Evolutionary conservation across 2,329 filamentous ascomycete species (phyloP).

Genomic region (Tolypocladium paradoxum): DNA sequence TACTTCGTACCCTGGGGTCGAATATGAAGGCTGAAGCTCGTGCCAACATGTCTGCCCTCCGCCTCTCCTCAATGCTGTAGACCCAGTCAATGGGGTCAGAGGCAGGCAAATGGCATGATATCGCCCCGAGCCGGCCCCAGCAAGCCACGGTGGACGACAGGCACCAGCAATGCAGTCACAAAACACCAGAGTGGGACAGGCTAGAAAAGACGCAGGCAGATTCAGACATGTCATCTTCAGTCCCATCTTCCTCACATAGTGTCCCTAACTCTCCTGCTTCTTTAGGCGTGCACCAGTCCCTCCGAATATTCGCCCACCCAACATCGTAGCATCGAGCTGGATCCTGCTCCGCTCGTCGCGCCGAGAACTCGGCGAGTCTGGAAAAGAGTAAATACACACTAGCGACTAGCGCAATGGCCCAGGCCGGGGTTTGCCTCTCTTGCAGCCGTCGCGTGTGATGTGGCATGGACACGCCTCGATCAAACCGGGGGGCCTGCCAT

Average conservation of each 20-base stretch:
- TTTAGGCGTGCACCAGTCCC: background rate
- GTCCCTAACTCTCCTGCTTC: background rate
- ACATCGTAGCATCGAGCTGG: background rate
- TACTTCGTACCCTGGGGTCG: no score
- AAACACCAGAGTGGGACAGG: background rate
- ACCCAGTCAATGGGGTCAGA: background rate
- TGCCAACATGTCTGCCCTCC: background rate
- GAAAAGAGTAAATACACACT: background rate
- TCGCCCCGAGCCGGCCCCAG: background rate
- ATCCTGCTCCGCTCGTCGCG: background rate
- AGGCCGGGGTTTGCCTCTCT: background rate
- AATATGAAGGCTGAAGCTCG: no score
- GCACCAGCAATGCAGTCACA: background rate
- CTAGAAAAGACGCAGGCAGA: background rate
- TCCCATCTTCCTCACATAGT: background rate
- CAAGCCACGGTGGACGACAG: background rate
- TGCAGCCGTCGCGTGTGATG: no score
- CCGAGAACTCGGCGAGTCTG: background rate
- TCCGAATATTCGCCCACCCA: background rate
- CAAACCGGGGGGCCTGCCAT: background rate
- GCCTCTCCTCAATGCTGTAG: background rate
- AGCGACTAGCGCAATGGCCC: background rate
- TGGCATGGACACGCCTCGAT: background rate
- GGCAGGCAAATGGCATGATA: no score
- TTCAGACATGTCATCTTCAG: constrained; percentile 1